Evolutionary conservation across 257 asterid genomes (phyloP).

Genomic region (Primulina eburnea): DNA sequence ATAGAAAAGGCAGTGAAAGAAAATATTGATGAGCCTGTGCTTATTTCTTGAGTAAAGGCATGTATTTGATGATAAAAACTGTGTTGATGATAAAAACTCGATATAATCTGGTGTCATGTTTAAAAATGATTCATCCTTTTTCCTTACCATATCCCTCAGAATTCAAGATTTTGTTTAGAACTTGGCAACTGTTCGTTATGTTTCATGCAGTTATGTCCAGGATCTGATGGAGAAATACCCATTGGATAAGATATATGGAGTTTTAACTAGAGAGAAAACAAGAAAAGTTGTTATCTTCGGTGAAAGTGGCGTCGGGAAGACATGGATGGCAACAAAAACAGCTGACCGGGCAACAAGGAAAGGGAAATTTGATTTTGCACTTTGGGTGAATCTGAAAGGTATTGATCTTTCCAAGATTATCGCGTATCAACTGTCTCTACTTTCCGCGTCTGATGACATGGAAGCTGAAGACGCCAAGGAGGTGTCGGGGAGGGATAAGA

Average conservation of each 20-base stretch:
- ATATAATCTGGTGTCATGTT: too few relatives aligned
- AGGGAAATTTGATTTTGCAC: slow-evolving; percentile 18
- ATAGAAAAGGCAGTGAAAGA: too few relatives aligned
- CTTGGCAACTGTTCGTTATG: too few relatives aligned
- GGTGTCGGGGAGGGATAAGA: not conserved
- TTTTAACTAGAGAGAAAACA: not conserved
- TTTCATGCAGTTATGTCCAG: slow-evolving; percentile 26
- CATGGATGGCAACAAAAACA: slow-evolving; percentile 39
- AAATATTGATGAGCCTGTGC: too few relatives aligned
- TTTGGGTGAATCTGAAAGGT: slow-evolving; percentile 30
- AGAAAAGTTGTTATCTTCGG: slow-evolving; percentile 27
- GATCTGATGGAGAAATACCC: not conserved
- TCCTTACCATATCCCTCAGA: not conserved
- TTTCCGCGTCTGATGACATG: not conserved
- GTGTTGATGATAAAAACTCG: too few relatives aligned
- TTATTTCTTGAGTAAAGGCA: too few relatives aligned
- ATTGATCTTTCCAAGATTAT: slow-evolving; percentile 21
- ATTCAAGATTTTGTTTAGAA: not conserved
- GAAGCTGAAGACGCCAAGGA: not conserved
- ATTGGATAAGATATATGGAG: not conserved
- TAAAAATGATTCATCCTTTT: too few relatives aligned
- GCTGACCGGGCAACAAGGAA: slow-evolving; percentile 23
- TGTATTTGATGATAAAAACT: too few relatives aligned
- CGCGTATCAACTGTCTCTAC: slow-evolving; percentile 25
- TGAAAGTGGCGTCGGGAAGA: slow-evolving; percentile 36